Evolutionary conservation across 495 filamentous ascomycete genomes (phyloP), one percentile per base, ranked within the genome.

Genomic region (Clohesyomyces aquaticus): DNA sequence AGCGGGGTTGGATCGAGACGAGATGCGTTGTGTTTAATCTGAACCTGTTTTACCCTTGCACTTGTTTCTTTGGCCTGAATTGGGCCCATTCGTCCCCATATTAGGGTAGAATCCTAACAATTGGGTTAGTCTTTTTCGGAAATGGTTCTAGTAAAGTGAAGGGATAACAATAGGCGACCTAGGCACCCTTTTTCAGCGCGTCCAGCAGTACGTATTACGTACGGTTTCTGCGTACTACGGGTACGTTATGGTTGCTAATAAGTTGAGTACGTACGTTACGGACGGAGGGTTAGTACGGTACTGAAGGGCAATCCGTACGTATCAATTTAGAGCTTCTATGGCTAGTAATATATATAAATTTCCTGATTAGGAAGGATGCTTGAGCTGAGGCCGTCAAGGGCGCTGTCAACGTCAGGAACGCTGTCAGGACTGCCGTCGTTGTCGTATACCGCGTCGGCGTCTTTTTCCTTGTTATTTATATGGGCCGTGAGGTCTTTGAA

Each of bases 281-380:
- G 32, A 38, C 32, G 14, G 32, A 38, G 32, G 32, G 32, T 38
- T 38, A 38, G 32, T 38, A 38, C 14, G 14, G 32, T 38, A 38
- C 32, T 38, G 14, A 38, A 38, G 32, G 14, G 32, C 32, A 38
- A 38, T 38, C 32, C 14, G 32, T 38, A 38, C 14, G 32, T 38
- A 38, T 38, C 14, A 38, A 38, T 38, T 38, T 38, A 38, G 32
- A 38, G 32, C 32, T 38, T 38, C 32, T 38, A 38, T 38, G 14
- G 32, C 32, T 38, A 38, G 32, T 38, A 38, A 38, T 38, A 38
- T 38, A 38, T 38, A 38, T 14, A 38, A 38, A 38, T 38, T 38
- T 38, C 32, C 32, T 38, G 14, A 38, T 38, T 38, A 38, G 14
- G 14, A 38, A 38, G 32, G 14, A 38, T 6, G 32, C 32, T 38